Evolutionary conservation across 257 asterid genomes (phyloP).

Genomic region (Solanum gracilifrons): DNA sequence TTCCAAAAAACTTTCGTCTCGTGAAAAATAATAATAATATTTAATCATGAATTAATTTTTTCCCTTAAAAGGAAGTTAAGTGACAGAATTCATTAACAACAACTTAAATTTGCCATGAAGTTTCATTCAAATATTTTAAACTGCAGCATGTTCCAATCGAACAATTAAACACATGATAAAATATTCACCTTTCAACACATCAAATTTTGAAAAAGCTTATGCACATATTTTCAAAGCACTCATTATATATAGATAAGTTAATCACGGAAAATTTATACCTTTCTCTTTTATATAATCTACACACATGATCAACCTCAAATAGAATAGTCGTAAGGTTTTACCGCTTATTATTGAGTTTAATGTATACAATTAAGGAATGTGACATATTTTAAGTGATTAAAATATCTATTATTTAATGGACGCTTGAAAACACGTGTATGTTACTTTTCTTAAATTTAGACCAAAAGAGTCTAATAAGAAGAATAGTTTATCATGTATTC

Average conservation of each 20-base stretch:
- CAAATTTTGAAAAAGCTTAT: not conserved
- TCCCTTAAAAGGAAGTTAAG: not conserved
- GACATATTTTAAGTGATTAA: not conserved
- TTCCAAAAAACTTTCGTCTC: accelerated
- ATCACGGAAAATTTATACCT: not conserved
- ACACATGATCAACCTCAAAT: not conserved
- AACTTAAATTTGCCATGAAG: not conserved
- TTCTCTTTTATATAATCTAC: not conserved
- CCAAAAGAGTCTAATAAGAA: not conserved
- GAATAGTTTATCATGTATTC: not conserved
- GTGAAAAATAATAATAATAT: not conserved
- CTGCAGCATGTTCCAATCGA: not conserved
- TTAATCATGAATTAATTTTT: not conserved
- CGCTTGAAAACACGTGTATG: not conserved
- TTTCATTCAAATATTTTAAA: not conserved
- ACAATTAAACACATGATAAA: not conserved
- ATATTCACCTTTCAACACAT: not conserved
- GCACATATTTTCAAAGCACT: not conserved
- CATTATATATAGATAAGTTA: not conserved
- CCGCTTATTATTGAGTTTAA: not conserved
- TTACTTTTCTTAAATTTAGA: not conserved
- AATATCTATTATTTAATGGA: not conserved
- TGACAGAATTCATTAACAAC: not conserved
- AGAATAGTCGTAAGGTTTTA: not conserved
- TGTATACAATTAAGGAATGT: not conserved